Evolutionary conservation across 1,284 basidiomycete species (phyloP), one percentile per base, ranked within the genome.

Genomic region (Puccinia brachypodii): DNA sequence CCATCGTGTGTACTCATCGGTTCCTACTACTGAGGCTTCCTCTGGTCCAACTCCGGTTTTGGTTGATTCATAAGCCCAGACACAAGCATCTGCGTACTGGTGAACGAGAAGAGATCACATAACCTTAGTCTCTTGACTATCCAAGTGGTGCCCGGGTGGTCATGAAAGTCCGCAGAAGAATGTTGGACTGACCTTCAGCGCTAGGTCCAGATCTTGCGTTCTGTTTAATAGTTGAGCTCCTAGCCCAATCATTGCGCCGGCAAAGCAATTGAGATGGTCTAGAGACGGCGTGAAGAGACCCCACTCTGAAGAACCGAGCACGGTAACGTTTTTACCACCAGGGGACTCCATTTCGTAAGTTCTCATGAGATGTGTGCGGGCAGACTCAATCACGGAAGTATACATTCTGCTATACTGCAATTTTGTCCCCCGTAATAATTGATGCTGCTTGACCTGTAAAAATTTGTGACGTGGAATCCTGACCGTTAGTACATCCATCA

Each of bases 241-340:
- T 42, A 90, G 86, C 2, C 88, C 89, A 2, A 90, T 85, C 89
- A 90, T 90, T 1, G 86, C 89, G 7, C 89, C 89, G 0, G 88
- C 88, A 83, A 90, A 90, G 84, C 89, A 90, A 0, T 88, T 87
- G 0, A 88, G 84, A 74, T 88, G 88, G 81, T 88, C 86, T 31
- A 87, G 76, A 82, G 84, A 22, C 4, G 58, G 36, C 50, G 44
- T 44, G 50, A 60, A 60, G 13, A 33, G 13, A 44, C 68, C 68
- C 76, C 31, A 16, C 33, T 36, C 8, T 22, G 76, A 31, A 53
- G 72, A 66, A 33, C 86, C 87, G 28, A 86, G 76, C 19, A 79
- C 84, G 14, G 85, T 82, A 13, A 89, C 83, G 31, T 87, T 84
- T 25, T 86, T 84, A 19, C 85, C 84, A 8, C 86, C 86, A 0